These are phyloP conservation scores for Fusarium torulosum DNA, from an alignment of 2,329 filamentous ascomycete genomes.

Conservation along the genomic window DNA sequence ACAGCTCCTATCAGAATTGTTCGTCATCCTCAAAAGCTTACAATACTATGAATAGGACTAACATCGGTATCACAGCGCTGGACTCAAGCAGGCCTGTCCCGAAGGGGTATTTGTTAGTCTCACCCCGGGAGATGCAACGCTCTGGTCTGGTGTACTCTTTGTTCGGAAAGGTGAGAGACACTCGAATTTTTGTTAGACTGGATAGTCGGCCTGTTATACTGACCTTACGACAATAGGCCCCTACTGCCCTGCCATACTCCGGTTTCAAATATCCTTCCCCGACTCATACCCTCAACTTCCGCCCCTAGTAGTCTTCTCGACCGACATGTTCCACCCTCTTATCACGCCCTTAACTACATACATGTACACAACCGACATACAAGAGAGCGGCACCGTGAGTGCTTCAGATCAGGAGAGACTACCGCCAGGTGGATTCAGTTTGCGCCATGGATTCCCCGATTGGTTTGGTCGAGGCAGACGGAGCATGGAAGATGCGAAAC, in stretches of 20 bases:
- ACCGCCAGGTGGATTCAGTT: slow-evolving; percentile 88
- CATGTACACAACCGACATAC: slow-evolving; percentile 85
- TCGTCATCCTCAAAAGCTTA: slow-evolving; percentile 52
- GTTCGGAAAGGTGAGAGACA: slow-evolving; percentile 80
- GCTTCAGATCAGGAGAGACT: slow-evolving; percentile 85
- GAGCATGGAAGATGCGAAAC: slow-evolving; percentile 55
- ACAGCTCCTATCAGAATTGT: slow-evolving; percentile 87
- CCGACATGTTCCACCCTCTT: slow-evolving; percentile 94
- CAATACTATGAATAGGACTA: slow-evolving; percentile 35
- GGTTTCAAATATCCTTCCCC: slow-evolving; percentile 91
- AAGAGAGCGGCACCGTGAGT: slow-evolving; percentile 81
- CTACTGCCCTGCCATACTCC: slow-evolving; percentile 86
- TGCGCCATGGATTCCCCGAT: slow-evolving; percentile 88
- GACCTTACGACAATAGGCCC: slow-evolving; percentile 71
- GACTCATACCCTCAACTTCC: slow-evolving; percentile 81
- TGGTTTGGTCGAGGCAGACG: slow-evolving; percentile 80
- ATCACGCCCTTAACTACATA: slow-evolving; percentile 95
- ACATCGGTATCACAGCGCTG: slow-evolving; percentile 67
- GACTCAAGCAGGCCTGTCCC: slow-evolving; percentile 84
- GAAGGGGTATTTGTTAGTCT: slow-evolving; percentile 89
- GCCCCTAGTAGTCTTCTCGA: slow-evolving; percentile 87
- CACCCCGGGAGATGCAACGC: slow-evolving; percentile 80
- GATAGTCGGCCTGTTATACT: background rate
- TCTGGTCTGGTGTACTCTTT: slow-evolving; percentile 94
- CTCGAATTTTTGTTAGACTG: no score